Conservation (phyloP, 805 yeast genomes). For the Candida boidinii region DNA sequence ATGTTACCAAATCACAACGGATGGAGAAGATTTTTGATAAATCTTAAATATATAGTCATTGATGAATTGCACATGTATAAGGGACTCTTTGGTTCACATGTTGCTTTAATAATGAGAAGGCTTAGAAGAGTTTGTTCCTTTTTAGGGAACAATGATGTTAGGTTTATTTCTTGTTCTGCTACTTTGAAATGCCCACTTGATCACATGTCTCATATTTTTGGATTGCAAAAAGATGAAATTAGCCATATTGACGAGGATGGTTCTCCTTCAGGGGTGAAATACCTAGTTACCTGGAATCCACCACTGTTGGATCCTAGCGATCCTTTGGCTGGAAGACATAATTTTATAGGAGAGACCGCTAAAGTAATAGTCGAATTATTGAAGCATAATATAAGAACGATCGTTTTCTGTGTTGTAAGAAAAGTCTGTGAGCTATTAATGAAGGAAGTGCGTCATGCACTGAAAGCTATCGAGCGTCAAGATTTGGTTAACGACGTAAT, state of each 20-base stretch:
- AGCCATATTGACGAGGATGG: conserved; percentile 71
- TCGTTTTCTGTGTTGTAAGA: conserved; percentile 85
- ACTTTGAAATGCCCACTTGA: conserved; percentile 67
- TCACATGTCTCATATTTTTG: conserved; percentile 72
- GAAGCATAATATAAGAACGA: conserved; percentile 59
- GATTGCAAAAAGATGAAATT: conserved; percentile 42
- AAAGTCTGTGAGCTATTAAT: conserved; percentile 79
- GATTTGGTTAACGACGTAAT: conserved; percentile 57
- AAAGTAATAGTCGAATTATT: conserved; percentile 61
- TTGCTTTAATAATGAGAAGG: conserved; percentile 75
- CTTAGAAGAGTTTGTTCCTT: conserved; percentile 54
- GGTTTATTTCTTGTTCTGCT: conserved; percentile 89
- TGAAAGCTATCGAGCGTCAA: conserved; percentile 34
- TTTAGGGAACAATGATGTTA: conserved; percentile 44
- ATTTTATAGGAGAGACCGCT: conserved; percentile 70
- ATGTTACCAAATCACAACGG: conserved; percentile 68
- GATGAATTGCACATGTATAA: conserved; percentile 83
- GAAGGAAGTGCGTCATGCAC: conserved; percentile 64
- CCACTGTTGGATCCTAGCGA: conserved; percentile 58
- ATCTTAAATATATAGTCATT: conserved; percentile 66
- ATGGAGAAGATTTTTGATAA: conserved; percentile 64
- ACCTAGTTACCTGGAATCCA: conserved; percentile 78
- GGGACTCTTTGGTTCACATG: conserved; percentile 91
- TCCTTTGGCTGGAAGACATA: conserved; percentile 51
- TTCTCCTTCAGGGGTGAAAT: conserved; percentile 76